Evolutionary conservation across 1,284 basidiomycete species (phyloP), one percentile per base, ranked within the genome.

Genomic region (Inonotus hispidus): DNA sequence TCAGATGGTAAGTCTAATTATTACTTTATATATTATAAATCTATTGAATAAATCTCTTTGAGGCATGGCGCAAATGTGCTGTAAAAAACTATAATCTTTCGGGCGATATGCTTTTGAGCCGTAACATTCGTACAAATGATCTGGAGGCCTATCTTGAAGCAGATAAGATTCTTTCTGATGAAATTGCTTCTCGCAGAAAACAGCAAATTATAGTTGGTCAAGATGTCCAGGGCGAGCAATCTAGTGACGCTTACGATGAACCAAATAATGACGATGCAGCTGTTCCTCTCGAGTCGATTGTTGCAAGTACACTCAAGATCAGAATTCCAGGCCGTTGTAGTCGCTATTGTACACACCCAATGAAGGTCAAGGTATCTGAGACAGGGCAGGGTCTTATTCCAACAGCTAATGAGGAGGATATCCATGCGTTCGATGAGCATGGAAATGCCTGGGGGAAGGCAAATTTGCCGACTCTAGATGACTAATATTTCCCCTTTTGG

Each of bases 51-150:
- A 8, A 13, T n/a, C 14, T 32, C 29, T 53, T 53, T 14, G 14
- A 53, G 52, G 29, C 52, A 32, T 53, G 29, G 52, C 23, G 52
- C 13, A 53, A 53, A 32, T 53, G 52, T 53, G 2, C 52, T 39
- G 37, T 53, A 16, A 32, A 32, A 21, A 21, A 32, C 3, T 53
- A 23, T 4, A 37, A 53, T 29, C 25, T 53, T 4, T 53, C 52
- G 4, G 13, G n/a, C 2, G 29, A 19, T 4, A 39, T 4, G 7
- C 16, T 53, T 10, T 3, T 23, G 2, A 13, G 16, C 8, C 37
- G 13, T 4, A 53, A 8, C 13, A 25, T 23, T 3, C 23, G 52
- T 10, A 2, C 14, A 3, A 32, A 32, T 8, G 46, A 19, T 13
- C 52, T 53, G 5, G n/a, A 23, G 16, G 23, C 13, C 3, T 53